Percentiles rank a stretch among this genome's conserved stretches.
Conservation (phyloP, 2,329 filamentous ascomycete genomes). For the Zymoseptoria crescenta region DNA sequence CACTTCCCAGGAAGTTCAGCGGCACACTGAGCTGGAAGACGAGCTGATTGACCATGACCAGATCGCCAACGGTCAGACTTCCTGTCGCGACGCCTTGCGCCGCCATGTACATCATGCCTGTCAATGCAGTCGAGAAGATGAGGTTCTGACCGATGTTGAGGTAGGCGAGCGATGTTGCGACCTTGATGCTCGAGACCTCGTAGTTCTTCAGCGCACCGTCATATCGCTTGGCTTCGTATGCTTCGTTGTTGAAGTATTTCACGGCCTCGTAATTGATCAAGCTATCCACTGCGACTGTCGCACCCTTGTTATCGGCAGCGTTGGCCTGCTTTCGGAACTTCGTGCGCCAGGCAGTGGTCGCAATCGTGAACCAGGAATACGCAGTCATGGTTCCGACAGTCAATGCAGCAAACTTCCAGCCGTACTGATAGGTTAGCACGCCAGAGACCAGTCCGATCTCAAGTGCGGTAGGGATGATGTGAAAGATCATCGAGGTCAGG, state of each 20-base stretch:
- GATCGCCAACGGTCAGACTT: conserved; percentile 78
- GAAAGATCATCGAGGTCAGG: conserved; percentile 96
- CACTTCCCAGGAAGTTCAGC: conserved; percentile 94
- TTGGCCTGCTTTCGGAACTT: conserved; percentile 94
- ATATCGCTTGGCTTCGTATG: conserved; percentile 84
- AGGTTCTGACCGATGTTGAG: conserved; percentile 94
- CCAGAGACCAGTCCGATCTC: conserved; percentile 95
- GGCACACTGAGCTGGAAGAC: conserved; percentile 97
- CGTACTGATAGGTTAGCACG: conserved; percentile 94
- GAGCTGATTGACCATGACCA: conserved; percentile 98
- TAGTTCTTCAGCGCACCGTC: conserved; percentile 80
- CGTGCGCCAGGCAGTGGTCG: conserved; percentile 92
- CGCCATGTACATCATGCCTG: conserved; percentile 96
- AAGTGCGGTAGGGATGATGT: conserved; percentile 84
- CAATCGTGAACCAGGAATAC: conserved; percentile 94
- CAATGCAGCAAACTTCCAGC: conserved; percentile 81
- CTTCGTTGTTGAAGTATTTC: conserved; percentile 99
- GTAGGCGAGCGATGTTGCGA: conserved; percentile 85
- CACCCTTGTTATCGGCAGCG: conserved; percentile 89
- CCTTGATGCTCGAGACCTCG: conserved; percentile 91
- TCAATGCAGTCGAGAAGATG: conserved; percentile 90
- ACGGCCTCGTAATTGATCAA: conserved; percentile 98
- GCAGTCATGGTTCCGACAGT: conserved; percentile 85
- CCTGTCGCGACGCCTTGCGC: conserved; percentile 80
- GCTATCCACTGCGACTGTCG: conserved; percentile 91